These are phyloP conservation scores for Cryptosporidium ubiquitum DNA, from an alignment of 169 alveolate species.

Conservation along the genomic window DNA sequence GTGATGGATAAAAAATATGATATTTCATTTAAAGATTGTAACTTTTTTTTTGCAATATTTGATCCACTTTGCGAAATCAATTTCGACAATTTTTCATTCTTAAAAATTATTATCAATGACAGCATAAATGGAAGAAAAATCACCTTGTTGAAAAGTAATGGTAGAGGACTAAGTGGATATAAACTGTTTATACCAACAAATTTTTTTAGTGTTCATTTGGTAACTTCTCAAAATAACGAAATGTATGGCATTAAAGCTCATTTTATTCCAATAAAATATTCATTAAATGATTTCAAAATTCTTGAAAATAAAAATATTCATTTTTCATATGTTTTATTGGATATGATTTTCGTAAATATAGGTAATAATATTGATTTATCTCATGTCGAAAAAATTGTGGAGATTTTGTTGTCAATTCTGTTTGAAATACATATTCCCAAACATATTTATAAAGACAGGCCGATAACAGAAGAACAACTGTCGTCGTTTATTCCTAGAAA, in stretches of 20 bases:
- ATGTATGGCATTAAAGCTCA: slow-evolving; percentile 30
- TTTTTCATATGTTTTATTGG: slow-evolving; percentile 32
- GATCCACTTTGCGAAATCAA: slow-evolving; percentile 77
- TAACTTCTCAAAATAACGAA: neutral
- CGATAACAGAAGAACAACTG: neutral
- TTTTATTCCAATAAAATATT: slow-evolving; percentile 39
- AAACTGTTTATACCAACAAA: slow-evolving; percentile 19
- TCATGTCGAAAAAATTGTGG: neutral
- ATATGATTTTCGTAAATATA: neutral
- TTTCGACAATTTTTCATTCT: slow-evolving; percentile 59
- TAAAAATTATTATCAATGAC: slow-evolving; percentile 60
- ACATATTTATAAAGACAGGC: neutral
- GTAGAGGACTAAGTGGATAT: slow-evolving; percentile 19
- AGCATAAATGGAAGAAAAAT: neutral
- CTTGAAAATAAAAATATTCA: slow-evolving; percentile 40
- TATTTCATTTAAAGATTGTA: slow-evolving; percentile 67
- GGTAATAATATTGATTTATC: neutral
- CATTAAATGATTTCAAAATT: neutral
- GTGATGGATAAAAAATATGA: slow-evolving; percentile 26
- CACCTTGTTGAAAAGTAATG: neutral
- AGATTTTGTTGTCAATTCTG: neutral
- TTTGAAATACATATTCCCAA: slow-evolving; percentile 11
- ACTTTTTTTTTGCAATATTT: slow-evolving; percentile 64
- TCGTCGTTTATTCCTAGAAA: neutral
- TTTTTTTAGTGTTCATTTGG: slow-evolving; percentile 1